Percentiles rank a stretch among this genome's conserved stretches.
Conservation (phyloP, 495 filamentous ascomycete species). For the Daldinia bambusicola region DNA sequence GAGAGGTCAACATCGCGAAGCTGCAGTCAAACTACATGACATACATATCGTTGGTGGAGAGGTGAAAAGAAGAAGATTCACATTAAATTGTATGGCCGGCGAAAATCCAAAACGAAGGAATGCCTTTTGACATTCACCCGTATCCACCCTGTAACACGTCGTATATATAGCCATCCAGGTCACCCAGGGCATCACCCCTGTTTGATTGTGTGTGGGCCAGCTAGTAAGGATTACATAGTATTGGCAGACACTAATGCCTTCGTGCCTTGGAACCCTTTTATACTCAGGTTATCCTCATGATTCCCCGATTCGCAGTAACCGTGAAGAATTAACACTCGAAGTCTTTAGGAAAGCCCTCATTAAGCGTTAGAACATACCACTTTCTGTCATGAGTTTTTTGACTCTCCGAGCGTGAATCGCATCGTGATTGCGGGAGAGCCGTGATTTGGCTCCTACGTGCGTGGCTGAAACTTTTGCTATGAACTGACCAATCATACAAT, state of each 20-base stretch:
- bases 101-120: slow-evolving; percentile 2
- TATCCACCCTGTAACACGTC: neutral
- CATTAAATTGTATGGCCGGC: neutral
- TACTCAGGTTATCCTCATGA: neutral
- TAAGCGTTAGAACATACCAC: neutral
- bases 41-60: neutral
- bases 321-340: neutral
- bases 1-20: slow-evolving; percentile 18
- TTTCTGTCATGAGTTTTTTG: neutral
- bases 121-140: neutral
- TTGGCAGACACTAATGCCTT: neutral
- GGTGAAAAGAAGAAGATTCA: neutral
- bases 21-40: neutral
- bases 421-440: neutral
- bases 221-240: neutral
- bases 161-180: neutral
- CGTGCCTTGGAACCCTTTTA: neutral
- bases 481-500: neutral
- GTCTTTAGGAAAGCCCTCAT: neutral
- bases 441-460: neutral
- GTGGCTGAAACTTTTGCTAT: neutral
- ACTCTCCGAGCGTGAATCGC: neutral
- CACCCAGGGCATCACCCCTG: neutral
- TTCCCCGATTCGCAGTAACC: neutral
- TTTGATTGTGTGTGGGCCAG: neutral